Base-by-base conservation (phyloP, 2,329 filamentous ascomycete genomes). In the Mollisiaceae sp. region DNA sequence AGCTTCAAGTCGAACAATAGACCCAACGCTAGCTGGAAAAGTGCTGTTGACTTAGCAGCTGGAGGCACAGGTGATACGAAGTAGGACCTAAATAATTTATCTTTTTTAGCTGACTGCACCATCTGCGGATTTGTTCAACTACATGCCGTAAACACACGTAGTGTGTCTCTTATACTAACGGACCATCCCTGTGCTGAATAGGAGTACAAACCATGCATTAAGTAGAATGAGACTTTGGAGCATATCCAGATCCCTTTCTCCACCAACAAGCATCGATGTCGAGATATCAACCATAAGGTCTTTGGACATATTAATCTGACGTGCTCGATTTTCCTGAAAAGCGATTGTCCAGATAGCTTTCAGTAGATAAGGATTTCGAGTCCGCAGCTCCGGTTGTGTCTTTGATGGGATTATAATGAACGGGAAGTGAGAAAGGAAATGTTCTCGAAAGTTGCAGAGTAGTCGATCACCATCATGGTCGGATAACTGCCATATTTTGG, bases 161-260 rank as follows among this genome's bases (percentile, higher is more conserved):
- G 27, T 32, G 27, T 6, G 27, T 6, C 3, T 32, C 27, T 32
- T 32, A 6, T 32, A 3, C 6, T 32, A 32, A 32, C 27, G 27
- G 27, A 32, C 6, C 6, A 22, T 20, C 18, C 6, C 14, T 36
- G n/a, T 55, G 35, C 12, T 55, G 5, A 11, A 22, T 20, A 39
- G 8, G 4, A 18, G 8, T 15, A 68, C 70, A 60, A 14, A 71
- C 72, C 72, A 74, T 24, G 65, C 60, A 54, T 71, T 71, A 50
- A 66, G 69, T 12, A 72, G 54, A 12, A 73, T 56, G n/a, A 73
- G 27, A 22, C 67, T 58, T 58, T 73, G 69, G 32, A 72, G 65
- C 66, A 73, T 70, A 58, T 74, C 72, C 18, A 74, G 39, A 39
- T 65, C 71, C 39, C 61, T 70, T 24, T 73, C 69, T 9, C 68